Base-by-base conservation (phyloP, 192 early-diverging fungal species). In the Chytriomyces sp. region DNA sequence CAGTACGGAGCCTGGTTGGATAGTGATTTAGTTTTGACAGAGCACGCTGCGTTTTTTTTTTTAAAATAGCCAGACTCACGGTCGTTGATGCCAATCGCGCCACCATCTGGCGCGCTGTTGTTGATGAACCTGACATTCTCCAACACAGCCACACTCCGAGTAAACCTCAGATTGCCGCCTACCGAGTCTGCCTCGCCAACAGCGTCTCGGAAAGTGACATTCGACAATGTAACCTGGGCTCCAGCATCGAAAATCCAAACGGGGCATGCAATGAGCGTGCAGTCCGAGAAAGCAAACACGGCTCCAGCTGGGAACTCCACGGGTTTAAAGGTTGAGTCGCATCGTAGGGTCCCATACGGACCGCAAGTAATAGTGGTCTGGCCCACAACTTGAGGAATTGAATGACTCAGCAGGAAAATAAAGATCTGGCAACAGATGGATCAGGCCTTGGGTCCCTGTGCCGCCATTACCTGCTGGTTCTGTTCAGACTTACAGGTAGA, bases 51-150 rank as follows among this genome's bases (percentile, higher is more conserved):
- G 5, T 67, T 16, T 18, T 18, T n/a, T 45, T 3, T 35, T 11
- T n/a, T 64, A 1, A 64, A 64, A 11, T 64, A 45, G 4, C 35
- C 18, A 46, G 46, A 47, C 44, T 6, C 20, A 67, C 9, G 44
- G 20, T 11, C 20, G 44, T 10, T 4, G 5, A 67, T 28, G 16
- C 16, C 13, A 23, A 67, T 43, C 3, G 66, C 66, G 7, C 66
- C 66, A 5, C 66, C 66, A 23, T 67, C 46, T 47, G 24, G 24
- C 8, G 66, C 66, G n/a, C 43, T 46, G 23, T 67, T 67, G 6
- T 67, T 67, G 11, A 44, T 43, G 44, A 67, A 67, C 11, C n/a
- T 20, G 16, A 23, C 66, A 5, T 67, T 67, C 43, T 67, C 46
- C 18, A 67, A 9, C 8, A 44, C 44, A 16, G 3, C 45, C 4